Evolutionary conservation across 75 land plant species (phyloP), one percentile per base, ranked within the genome.

Genomic region (Picea sitchensis): DNA sequence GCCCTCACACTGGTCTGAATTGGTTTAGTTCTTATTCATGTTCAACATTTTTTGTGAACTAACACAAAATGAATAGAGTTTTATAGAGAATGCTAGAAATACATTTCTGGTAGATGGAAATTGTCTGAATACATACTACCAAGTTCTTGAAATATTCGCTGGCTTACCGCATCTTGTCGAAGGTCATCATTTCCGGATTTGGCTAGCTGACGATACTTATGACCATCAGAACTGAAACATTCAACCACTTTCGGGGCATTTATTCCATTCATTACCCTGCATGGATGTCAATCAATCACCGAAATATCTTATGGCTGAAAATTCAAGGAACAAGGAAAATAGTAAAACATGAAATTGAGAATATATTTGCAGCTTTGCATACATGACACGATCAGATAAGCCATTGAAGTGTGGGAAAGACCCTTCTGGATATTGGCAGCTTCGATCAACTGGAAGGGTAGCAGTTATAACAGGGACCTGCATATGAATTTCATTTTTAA

Each of bases 141-240:
- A 18, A 67, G 71, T 67, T 67, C 36, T 7, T 67, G 71, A 20
- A 67, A 34, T 71, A 44, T 44, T 44, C 20, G n/a, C 4, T 57
- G 23, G 9, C 92, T 76, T 86, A 98, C 99, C 79, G 99, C 99
- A 94, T 98, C 99, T 87, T 98, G 99, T 73, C 99, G 88, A 23
- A 95, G 86, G 76, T 98, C 99, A 88, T 98, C 99, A 85, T 95
- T 93, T 76, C 99, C 99, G 61, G 99, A 98, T 85, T 98, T 98
- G 59, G 99, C 99, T 7, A 98, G 88, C 81, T 98, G 99, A 23
- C 92, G 91, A 78, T 98, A 98, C 82, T 75, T 87, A 8, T 78
- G 76, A 62, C 99, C 98, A 91, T 98, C 96, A 77, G 98, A 95
- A 47, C 96, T 98, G 23, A 84, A 14, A 84, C 99, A 98, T 79